Conservation (phyloP, 78 protist species). For the Monosiga brevicollis region DNA sequence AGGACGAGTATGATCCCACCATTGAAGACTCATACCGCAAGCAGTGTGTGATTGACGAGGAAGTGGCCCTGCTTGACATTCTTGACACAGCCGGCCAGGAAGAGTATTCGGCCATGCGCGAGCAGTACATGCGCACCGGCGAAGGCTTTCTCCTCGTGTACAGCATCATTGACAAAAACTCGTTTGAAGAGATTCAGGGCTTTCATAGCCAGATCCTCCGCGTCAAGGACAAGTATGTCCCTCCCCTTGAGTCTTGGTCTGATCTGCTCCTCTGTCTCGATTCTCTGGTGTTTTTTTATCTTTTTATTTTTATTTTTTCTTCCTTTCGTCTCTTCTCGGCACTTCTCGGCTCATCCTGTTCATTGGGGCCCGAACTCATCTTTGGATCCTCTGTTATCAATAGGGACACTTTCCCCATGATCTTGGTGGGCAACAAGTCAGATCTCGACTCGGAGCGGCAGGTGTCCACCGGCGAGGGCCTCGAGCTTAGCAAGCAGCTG, state of each 20-base stretch:
- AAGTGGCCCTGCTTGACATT: slow-evolving; percentile 48
- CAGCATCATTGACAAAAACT: slow-evolving; percentile 14
- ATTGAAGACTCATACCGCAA: slow-evolving; percentile 90
- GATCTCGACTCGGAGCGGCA: slow-evolving; percentile 55
- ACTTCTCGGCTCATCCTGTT: neutral
- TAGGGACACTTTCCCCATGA: neutral
- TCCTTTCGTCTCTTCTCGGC: neutral
- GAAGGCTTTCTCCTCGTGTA: slow-evolving; percentile 67
- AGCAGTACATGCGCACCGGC: slow-evolving; percentile 42
- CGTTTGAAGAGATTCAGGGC: slow-evolving; percentile 16
- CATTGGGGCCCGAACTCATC: neutral
- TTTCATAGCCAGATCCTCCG: slow-evolving; percentile 34
- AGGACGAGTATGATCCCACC: slow-evolving; percentile 60
- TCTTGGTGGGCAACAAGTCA: slow-evolving; percentile 77
- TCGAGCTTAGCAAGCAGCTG: too few species aligned
- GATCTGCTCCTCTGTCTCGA: too few species aligned
- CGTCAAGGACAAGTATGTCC: too few species aligned
- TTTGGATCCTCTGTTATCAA: neutral
- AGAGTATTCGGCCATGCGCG: slow-evolving; percentile 36
- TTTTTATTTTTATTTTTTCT: too few species aligned
- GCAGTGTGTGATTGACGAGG: slow-evolving; percentile 42
- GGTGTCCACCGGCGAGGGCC: slow-evolving; percentile 54
- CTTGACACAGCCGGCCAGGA: slow-evolving; percentile 65
- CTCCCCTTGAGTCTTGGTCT: neutral
- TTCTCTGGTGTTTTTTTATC: too few species aligned